Base-by-base conservation (phyloP, 306 rosid species). In the Cucumis melo region DNA sequence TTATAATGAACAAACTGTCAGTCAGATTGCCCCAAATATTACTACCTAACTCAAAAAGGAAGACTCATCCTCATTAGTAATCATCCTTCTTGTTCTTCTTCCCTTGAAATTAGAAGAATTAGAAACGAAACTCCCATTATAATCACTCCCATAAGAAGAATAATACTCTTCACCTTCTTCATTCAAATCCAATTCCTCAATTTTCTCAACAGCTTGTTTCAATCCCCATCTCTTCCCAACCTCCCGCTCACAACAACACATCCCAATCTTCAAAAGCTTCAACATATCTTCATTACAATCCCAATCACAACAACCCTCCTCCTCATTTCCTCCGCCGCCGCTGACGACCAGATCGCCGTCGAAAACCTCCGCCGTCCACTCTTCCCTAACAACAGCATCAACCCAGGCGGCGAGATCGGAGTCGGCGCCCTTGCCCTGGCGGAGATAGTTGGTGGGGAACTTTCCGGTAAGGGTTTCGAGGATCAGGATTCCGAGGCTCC, bases 401-500 rank as follows among this genome's bases (percentile, higher is more conserved):
- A 89, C 93, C 97, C 97, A 91, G 39, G 67, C 84, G 9, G 87
- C 86, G 74, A 89, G 74, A 67, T 90, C 91, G 81, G 84, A 81
- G 74, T 84, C 78, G 67, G 44, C 88, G 78, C 38, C 88, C 87
- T 90, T 87, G 19, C 93, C 90, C 3, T 86, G 87, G 21, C 86
- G 88, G 46, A 89, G 78, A 64, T 87, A 87, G 79, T 82, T 88
- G 3, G 92, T 82, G 0, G 91, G 88, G 61, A 84, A 82, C 71
- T 86, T 87, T 7, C 96, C 96, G 0, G 93, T 90, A 11, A 95
- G 63, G 3, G 85, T 87, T 82, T 95, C 98, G 12, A 92, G 55
- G 39, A 92, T 87, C 13, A 95, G 32, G 56, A 92, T 83, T 24
- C 99, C 99, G n/a, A 95, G 90, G 53, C 93, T 79, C 99, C 99